Base-by-base conservation (phyloP, 1,139 yeast species). In the Blastobotrys petasosporus region DNA sequence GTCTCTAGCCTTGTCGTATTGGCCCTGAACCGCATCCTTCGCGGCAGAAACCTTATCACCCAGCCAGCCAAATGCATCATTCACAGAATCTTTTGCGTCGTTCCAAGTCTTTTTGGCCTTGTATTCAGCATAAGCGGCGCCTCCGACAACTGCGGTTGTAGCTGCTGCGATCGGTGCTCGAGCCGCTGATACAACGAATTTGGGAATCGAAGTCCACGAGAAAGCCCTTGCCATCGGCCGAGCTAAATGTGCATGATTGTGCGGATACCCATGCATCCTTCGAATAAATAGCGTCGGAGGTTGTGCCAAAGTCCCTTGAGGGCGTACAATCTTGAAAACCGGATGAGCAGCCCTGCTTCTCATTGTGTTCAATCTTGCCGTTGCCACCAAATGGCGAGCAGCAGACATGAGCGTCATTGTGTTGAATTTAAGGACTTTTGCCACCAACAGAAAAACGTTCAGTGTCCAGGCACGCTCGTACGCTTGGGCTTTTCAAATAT, bases 131-230 rank as follows among this genome's bases (percentile, higher is more conserved):
- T 88, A 92, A 3, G 95, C 84, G 0, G 96, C 95, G 2, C 95
- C 95, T 7, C 97, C 97, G 1, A 95, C 96, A 39, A 88, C 66
- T 0, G 95, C 87, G 7, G 96, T 94, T 1, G 96, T 96, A 1
- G 86, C 68, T 54, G 86, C 86, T 0, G 87, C 90, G 4, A 20
- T 20, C 4, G 63, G 62, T 4, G 84, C 65, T 50, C 77, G 76
- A 3, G 79, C 74, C 3, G 75, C 68, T 57, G 79, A 82, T 32
- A 77, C 74, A 34, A 84, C 74, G 1, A 77, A 55, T 58, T 71
- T 76, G 9, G 83, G 60, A 29, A 57, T 50, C 10, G 56, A 41
- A 37, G 29, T 34, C 48, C 48, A 47, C 2, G 47, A 44, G 16
- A 47, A 44, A 34, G 39, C 31, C 23, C 49, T 42, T n/a, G 44